Conservation (phyloP, 345 rosid species). For the Eucalyptus paniculata region DNA sequence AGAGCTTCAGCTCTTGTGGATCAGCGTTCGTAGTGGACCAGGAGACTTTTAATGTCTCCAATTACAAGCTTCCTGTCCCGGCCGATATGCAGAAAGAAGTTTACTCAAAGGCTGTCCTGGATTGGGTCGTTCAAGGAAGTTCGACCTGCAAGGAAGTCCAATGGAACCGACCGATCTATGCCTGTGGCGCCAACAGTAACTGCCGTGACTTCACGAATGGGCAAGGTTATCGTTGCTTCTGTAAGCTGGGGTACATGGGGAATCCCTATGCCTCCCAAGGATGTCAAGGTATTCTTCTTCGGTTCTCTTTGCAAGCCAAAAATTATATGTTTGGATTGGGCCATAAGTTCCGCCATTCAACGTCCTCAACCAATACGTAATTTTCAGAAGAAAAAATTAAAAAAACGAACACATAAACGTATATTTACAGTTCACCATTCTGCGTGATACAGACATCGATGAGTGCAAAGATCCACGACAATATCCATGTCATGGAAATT, state of each 20-base stretch:
- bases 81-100: rapidly evolving
- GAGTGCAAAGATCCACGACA: not conserved
- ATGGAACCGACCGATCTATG: not conserved
- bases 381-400: no score
- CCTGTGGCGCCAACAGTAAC: not conserved
- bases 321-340: no score
- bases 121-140: not conserved
- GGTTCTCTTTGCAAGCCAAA: no score
- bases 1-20: not conserved
- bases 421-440: not conserved
- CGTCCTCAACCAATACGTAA: no score
- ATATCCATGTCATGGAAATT: not conserved
- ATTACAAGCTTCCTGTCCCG: not conserved
- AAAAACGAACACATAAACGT: rapidly evolving
- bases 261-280: no score
- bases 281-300: no score
- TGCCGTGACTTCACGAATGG: not conserved
- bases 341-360: no score
- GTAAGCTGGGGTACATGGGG: rapidly evolving
- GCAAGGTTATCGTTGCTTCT: no score
- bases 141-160: not conserved
- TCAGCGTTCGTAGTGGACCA: not conserved
- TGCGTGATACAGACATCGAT: not conserved
- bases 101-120: not conserved
- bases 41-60: not conserved